These are phyloP conservation scores for Saprolegnia parasitica DNA, from an alignment of 352 stramenopile species.

Conservation along the genomic window DNA sequence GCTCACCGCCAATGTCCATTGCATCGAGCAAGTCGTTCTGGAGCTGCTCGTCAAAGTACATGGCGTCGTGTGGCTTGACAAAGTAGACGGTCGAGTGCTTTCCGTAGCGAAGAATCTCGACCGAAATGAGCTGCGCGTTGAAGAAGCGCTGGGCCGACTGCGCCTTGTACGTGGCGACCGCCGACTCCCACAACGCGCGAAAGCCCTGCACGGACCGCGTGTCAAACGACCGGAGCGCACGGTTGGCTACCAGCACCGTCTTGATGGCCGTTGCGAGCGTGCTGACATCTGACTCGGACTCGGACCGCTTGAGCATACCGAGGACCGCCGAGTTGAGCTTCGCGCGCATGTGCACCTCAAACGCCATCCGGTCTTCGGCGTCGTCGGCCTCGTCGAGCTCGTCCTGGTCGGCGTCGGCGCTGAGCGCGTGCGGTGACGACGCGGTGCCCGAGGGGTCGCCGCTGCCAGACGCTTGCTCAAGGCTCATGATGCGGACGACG, in stretches of 20 bases:
- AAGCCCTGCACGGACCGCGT: slow-evolving; percentile 23
- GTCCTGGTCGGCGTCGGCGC: slow-evolving; percentile 15
- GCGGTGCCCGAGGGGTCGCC: background rate
- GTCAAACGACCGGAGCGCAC: slow-evolving; percentile 22
- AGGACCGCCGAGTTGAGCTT: slow-evolving; percentile 12
- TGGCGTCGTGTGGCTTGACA: slow-evolving; percentile 26
- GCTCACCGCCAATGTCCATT: slow-evolving; percentile 29
- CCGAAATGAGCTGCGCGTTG: slow-evolving; percentile 26
- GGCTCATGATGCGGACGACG: slow-evolving; percentile 27
- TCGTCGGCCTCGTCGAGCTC: slow-evolving; percentile 5
- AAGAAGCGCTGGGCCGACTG: slow-evolving; percentile 13
- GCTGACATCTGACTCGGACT: background rate
- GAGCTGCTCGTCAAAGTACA: slow-evolving; percentile 29
- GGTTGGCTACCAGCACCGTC: slow-evolving; percentile 17
- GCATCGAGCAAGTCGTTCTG: slow-evolving; percentile 27
- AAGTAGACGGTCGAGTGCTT: slow-evolving; percentile 23
- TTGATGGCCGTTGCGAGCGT: slow-evolving; percentile 12
- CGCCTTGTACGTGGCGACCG: slow-evolving; percentile 18
- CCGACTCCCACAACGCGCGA: slow-evolving; percentile 16
- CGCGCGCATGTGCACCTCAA: slow-evolving; percentile 11
- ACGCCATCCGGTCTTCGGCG: slow-evolving; percentile 5
- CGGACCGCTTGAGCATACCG: slow-evolving; percentile 1
- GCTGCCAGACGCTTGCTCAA: slow-evolving; percentile 14
- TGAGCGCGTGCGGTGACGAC: background rate
- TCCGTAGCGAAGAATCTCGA: slow-evolving; percentile 14